Percentiles rank a stretch among this genome's conserved stretches.
Evolutionary conservation across 1,284 basidiomycete species (phyloP).

Genomic region (Ustilago trichophora): DNA sequence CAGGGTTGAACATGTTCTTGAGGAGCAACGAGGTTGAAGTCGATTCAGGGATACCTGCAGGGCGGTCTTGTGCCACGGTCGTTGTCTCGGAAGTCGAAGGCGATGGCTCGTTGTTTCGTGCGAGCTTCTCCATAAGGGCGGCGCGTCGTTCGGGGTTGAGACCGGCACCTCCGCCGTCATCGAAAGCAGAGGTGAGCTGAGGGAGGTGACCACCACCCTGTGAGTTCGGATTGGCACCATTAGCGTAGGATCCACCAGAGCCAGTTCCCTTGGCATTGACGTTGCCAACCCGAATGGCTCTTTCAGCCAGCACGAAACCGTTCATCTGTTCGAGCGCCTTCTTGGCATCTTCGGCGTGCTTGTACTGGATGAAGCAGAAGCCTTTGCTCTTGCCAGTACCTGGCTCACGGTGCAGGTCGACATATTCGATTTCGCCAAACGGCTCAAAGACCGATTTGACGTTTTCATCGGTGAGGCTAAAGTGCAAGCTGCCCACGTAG

Average conservation of each 20-base stretch:
- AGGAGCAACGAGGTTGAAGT: constrained; percentile 70
- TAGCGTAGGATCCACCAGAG: constrained; percentile 8
- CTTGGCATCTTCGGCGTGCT: constrained; percentile 86
- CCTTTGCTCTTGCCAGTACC: constrained; percentile 92
- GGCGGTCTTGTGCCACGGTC: constrained; percentile 68
- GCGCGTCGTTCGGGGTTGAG: constrained; percentile 58
- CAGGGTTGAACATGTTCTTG: constrained; percentile 96
- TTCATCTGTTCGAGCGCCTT: constrained; percentile 99
- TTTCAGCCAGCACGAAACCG: constrained; percentile 93
- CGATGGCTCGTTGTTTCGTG: constrained; percentile 47
- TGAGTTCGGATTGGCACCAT: constrained; percentile 8
- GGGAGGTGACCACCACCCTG: constrained; percentile 41
- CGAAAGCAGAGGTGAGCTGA: constrained; percentile 52
- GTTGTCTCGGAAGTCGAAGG: constrained; percentile 10
- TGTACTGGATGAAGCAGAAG: constrained; percentile 95
- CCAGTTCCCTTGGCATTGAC: constrained; percentile 53
- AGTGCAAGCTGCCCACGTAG: constrained; percentile 95
- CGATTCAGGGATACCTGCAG: constrained; percentile 69
- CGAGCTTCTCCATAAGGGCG: constrained; percentile 65
- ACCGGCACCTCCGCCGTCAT: constrained; percentile 62
- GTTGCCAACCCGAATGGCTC: constrained; percentile 70
- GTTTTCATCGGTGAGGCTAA: constrained; percentile 93
- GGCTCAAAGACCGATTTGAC: constrained; percentile 98
- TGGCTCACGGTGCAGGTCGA: constrained; percentile 93
- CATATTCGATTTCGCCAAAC: constrained; percentile 96